Evolutionary conservation across 805 yeast genomes (phyloP).

Genomic region (Ascoidea asiatica): DNA sequence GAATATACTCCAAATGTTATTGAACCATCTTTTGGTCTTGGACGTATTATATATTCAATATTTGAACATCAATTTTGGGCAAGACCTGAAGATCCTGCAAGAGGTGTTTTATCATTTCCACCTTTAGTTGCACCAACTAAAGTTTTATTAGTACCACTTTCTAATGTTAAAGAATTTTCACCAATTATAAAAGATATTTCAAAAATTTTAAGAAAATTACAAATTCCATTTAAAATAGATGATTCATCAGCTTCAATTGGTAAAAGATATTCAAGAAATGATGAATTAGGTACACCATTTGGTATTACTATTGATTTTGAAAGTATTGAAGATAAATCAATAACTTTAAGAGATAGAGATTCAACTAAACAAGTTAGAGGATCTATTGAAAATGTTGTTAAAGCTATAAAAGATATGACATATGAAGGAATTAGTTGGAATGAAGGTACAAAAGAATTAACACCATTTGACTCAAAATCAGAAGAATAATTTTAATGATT

Average conservation of each 20-base stretch:
- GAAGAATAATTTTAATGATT: too few species aligned
- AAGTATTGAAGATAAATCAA: slow-evolving; percentile 72
- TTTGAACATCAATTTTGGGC: slow-evolving; percentile 94
- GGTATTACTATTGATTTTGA: slow-evolving; percentile 97
- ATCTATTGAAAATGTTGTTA: slow-evolving; percentile 50
- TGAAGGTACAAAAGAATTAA: slow-evolving; percentile 64
- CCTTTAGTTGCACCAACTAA: slow-evolving; percentile 97
- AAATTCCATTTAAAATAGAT: slow-evolving; percentile 90
- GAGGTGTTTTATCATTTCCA: slow-evolving; percentile 85
- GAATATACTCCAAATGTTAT: slow-evolving; percentile 95
- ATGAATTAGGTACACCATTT: slow-evolving; percentile 97
- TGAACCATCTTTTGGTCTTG: slow-evolving; percentile 98
- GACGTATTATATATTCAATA: slow-evolving; percentile 86
- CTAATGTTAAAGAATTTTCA: slow-evolving; percentile 65
- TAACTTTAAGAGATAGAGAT: slow-evolving; percentile 95
- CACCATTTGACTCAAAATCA: slow-evolving; percentile 60
- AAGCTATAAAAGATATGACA: slow-evolving; percentile 65
- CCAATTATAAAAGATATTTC: slow-evolving; percentile 66
- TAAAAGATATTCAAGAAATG: slow-evolving; percentile 95
- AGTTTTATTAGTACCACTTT: slow-evolving; percentile 88
- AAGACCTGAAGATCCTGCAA: slow-evolving; percentile 79
- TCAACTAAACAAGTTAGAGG: slow-evolving; percentile 96
- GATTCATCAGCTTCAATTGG: slow-evolving; percentile 97
- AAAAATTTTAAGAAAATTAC: slow-evolving; percentile 56
- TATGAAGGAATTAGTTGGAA: slow-evolving; percentile 70